Conservation (phyloP, 2,329 filamentous ascomycete genomes). For the Fusarium kyushuense region DNA sequence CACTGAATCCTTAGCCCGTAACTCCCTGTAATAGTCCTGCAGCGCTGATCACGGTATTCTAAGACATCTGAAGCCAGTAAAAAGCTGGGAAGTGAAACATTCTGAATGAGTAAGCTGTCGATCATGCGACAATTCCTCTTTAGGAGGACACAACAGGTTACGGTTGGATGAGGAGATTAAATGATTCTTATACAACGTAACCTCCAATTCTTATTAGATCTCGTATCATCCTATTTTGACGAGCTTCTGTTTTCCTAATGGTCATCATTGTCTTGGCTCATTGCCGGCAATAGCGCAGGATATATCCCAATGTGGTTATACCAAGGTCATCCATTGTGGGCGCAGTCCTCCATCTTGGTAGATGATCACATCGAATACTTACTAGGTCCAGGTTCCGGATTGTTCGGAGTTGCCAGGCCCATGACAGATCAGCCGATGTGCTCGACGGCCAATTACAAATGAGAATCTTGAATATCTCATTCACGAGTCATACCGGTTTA, state of each 20-base stretch:
- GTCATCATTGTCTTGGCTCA: not conserved
- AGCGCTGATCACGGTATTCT: constrained; percentile 3
- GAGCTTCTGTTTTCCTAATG: not conserved
- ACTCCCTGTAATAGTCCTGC: not conserved
- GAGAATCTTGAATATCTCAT: not conserved
- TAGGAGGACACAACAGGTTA: not conserved
- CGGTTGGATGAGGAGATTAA: constrained; percentile 14
- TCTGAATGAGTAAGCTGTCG: constrained; percentile 9
- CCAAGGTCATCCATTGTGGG: not conserved
- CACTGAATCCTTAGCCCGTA: constrained; percentile 7
- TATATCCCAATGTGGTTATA: not conserved
- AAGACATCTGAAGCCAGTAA: constrained; percentile 12
- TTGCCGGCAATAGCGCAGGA: not conserved
- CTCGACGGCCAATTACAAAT: fast-evolving
- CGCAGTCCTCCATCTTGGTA: not conserved
- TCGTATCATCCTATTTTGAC: constrained; percentile 8
- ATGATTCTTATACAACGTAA: constrained; percentile 16
- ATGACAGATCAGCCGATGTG: not conserved
- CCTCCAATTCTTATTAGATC: not conserved
- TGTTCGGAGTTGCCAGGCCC: too few relatives aligned
- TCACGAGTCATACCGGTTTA: not conserved
- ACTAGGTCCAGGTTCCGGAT: not conserved
- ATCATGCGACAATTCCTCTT: constrained; percentile 18
- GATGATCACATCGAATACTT: not conserved
- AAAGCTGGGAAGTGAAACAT: not conserved